Base-by-base conservation (phyloP, 2,329 filamentous ascomycete species). In the Monosporascus sp. region DNA sequence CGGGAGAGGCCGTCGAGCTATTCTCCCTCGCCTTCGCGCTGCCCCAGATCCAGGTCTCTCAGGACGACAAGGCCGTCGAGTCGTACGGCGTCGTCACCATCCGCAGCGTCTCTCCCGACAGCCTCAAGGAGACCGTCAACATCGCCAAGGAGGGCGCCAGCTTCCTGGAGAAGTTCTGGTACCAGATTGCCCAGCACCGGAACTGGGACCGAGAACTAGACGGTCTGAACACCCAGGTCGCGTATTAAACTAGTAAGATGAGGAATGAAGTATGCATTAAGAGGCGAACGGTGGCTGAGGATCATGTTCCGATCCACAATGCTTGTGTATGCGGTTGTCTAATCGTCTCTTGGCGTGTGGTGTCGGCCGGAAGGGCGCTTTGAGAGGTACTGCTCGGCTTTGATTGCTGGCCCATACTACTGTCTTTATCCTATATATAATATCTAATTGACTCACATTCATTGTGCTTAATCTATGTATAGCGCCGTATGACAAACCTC, bases 21-120 rank as follows among this genome's bases (percentile, higher is more conserved):
- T 76, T 93, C 27, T 65, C 74, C 19, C 63, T 70, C 38, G 76
- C 78, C 0, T 66, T 82, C 17, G 69, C 71, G 5, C 59, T 81
- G 8, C 70, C 73, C 0, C 69, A 68, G 3, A 65, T 82, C 3
- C 54, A 64, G 1, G 48, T 78, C 0, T 79, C 78, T 0, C 68
- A 66, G 1, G 72, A 78, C 6, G 67, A 67, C 1, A 71, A 78
- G 19, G 80, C 84, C 0, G 73, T 82, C 0, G 85, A 90, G 60
- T 87, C 81, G 58, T 94, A 91, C 60, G 89, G 89, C 49, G 88
- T 95, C 1, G 85, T 93, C 0, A 93, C 89, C 0, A 76, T 87
- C 14, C 74, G 71, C 43, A 69, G 75, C 14, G 70, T 74, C 5
- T 69, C 77, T 24, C 77, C 85, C 0, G 77, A 82, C 20, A 81